These are phyloP conservation scores for Berkeleyomyces rouxiae DNA, from an alignment of 2,329 filamentous ascomycete species.

Conservation along the genomic window DNA sequence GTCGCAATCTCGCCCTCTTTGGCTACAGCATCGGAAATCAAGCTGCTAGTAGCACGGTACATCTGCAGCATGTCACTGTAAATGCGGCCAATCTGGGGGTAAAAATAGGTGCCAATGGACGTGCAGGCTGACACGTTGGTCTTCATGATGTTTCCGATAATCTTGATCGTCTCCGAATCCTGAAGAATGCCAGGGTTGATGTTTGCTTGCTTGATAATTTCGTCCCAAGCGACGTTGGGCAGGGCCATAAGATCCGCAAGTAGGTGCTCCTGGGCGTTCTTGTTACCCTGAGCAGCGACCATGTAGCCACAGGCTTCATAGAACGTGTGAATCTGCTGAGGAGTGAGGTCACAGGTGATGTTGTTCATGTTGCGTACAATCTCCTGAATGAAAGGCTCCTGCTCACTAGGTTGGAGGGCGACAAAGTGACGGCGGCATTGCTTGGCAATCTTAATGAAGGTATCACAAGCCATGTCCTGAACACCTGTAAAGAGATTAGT, in stretches of 20 bases:
- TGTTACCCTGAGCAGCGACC: constrained; percentile 95
- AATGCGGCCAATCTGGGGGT: constrained; percentile 91
- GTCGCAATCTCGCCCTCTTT: constrained; percentile 55
- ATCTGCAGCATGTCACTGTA: constrained; percentile 98
- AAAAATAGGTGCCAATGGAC: constrained; percentile 93
- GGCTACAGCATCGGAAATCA: constrained; percentile 86
- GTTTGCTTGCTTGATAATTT: constrained; percentile 79
- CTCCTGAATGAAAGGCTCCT: constrained; percentile 93
- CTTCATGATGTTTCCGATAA: constrained; percentile 99
- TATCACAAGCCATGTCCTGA: constrained; percentile 99
- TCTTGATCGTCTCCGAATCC: constrained; percentile 89
- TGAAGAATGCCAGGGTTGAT: constrained; percentile 74
- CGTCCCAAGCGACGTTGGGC: constrained; percentile 88
- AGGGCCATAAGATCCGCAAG: constrained; percentile 85
- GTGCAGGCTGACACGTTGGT: constrained; percentile 98
- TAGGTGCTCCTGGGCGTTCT: constrained; percentile 79
- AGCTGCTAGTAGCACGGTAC: constrained; percentile 91
- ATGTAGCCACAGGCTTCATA: constrained; percentile 99
- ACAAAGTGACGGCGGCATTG: constrained; percentile 97
- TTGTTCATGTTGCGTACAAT: constrained; percentile 91
- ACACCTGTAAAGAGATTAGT: constrained; percentile 43
- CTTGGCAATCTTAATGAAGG: constrained; percentile 98
- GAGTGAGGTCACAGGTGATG: constrained; percentile 86
- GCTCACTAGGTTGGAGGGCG: constrained; percentile 83
- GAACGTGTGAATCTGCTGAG: constrained; percentile 96